Base-by-base conservation (phyloP, 768 basidiomycete species). In the Neoboletus magnificus region DNA sequence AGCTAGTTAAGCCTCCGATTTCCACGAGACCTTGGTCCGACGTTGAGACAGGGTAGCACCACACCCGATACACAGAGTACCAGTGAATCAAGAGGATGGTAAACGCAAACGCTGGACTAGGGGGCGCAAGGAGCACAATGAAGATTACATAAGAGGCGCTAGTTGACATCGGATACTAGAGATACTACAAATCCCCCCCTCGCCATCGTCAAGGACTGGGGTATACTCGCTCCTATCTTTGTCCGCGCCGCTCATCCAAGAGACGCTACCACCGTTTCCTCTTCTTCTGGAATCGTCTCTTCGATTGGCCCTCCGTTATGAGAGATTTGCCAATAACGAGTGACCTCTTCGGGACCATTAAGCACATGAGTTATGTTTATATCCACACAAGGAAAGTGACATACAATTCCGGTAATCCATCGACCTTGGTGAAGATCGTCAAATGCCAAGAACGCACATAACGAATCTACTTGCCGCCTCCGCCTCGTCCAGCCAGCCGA, bases 131-230 rank as follows among this genome's bases (percentile, higher is more conserved):
- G 13, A 53, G 25, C 15, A 30, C 22, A 16, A 22, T 37, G 7
- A 8, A 3, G 43, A 55, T 56, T 56, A 56, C 52, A 20, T 56
- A 55, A 55, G 52, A 18, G 18, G 16, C 2, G 36, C 16, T n/a
- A n/a, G n/a, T n/a, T n/a, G n/a, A n/a, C n/a, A n/a, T n/a, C n/a
- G n/a, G n/a, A n/a, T n/a, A n/a, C n/a, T n/a, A n/a, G n/a, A n/a
- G n/a, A n/a, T n/a, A n/a, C n/a, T n/a, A n/a, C n/a, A n/a, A n/a
- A n/a, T n/a, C n/a, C n/a, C n/a, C n/a, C n/a, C n/a, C n/a, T n/a
- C n/a, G n/a, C n/a, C n/a, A 3, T 23, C 23, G 23, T 42, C 41
- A 25, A 7, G 16, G 23, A 16, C 22, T 8, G 13, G 22, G 22
- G 13, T 3, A 11, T 22, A 23, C 13, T 42, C 23, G 15, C 23